Percentiles rank a stretch among this genome's conserved stretches.
Evolutionary conservation across 2,329 filamentous ascomycete species (phyloP).

Genomic region (Cladosporium sp.): DNA sequence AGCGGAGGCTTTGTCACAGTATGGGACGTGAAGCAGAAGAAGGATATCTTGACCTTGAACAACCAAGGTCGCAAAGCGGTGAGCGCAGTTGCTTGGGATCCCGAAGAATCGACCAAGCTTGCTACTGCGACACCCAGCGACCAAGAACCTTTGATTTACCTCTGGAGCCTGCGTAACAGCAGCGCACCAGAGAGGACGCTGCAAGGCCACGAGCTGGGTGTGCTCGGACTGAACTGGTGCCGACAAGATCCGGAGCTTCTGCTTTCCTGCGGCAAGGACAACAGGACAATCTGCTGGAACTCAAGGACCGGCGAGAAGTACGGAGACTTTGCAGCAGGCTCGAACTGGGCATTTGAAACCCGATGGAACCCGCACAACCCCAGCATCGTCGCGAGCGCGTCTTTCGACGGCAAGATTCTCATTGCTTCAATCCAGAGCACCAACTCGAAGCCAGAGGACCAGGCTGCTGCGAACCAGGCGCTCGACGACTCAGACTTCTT

Average conservation of each 20-base stretch:
- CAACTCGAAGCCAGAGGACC: conserved; percentile 62
- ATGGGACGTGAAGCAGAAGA: conserved; percentile 97
- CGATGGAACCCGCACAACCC: conserved; percentile 92
- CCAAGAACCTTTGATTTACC: conserved; percentile 74
- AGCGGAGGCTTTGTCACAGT: conserved; percentile 93
- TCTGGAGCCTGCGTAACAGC: conserved; percentile 95
- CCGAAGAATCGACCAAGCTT: conserved; percentile 84
- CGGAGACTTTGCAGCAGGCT: conserved; percentile 92
- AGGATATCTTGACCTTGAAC: conserved; percentile 91
- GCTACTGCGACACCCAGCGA: conserved; percentile 89
- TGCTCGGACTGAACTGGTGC: conserved; percentile 94
- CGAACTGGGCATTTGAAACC: conserved; percentile 98
- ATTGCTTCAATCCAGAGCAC: conserved; percentile 93
- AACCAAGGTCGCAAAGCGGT: conserved; percentile 82
- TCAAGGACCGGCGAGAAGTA: conserved; percentile 80
- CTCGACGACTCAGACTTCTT: conserved; percentile 96
- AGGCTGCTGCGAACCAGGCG: conserved; percentile 57
- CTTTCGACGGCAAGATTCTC: conserved; percentile 93
- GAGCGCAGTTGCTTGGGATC: conserved; percentile 95
- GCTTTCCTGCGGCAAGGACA: conserved; percentile 93
- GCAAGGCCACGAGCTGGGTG: conserved; percentile 87
- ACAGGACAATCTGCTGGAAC: conserved; percentile 93
- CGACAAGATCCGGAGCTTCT: conserved; percentile 80
- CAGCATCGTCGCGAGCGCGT: conserved; percentile 85
- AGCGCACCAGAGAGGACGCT: conserved; percentile 87